Conservation (phyloP, 78 protist genomes). For the Protostelium mycophagum region DNA sequence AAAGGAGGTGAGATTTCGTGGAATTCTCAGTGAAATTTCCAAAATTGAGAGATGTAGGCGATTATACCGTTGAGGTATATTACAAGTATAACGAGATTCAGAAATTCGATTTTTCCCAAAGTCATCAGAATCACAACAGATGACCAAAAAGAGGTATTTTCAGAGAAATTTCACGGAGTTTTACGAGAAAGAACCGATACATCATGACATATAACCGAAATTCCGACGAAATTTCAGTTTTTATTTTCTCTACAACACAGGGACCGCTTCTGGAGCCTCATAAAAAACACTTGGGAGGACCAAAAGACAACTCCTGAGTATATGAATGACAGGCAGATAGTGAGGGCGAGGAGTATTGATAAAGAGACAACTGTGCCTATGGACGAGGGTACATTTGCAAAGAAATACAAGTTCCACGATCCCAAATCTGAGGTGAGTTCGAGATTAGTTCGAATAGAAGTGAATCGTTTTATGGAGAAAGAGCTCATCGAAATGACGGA, state of each 20-base stretch:
- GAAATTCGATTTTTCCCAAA: not conserved
- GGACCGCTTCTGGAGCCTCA: not conserved
- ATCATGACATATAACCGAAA: too few relatives aligned
- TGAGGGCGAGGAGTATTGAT: not conserved
- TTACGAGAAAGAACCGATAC: not conserved
- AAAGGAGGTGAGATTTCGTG: not conserved
- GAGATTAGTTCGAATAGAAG: not conserved
- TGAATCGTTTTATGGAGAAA: too few relatives aligned
- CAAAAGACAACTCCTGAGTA: not conserved
- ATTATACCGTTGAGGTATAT: not conserved
- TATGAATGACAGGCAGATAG: too few relatives aligned
- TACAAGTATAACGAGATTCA: not conserved
- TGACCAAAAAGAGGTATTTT: not conserved
- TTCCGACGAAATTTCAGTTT: not conserved
- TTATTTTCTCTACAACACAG: not conserved
- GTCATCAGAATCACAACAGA: not conserved
- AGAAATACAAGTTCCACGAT: not conserved
- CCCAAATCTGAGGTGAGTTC: not conserved
- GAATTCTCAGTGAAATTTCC: not conserved
- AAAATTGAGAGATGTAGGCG: not conserved
- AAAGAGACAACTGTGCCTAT: not conserved
- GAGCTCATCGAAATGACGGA: too few relatives aligned
- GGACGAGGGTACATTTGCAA: not conserved
- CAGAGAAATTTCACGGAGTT: not conserved
- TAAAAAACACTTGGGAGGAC: not conserved